These are phyloP conservation scores for Hypoxylon sp. DNA, from an alignment of 2,329 filamentous ascomycete species.

Conservation along the genomic window DNA sequence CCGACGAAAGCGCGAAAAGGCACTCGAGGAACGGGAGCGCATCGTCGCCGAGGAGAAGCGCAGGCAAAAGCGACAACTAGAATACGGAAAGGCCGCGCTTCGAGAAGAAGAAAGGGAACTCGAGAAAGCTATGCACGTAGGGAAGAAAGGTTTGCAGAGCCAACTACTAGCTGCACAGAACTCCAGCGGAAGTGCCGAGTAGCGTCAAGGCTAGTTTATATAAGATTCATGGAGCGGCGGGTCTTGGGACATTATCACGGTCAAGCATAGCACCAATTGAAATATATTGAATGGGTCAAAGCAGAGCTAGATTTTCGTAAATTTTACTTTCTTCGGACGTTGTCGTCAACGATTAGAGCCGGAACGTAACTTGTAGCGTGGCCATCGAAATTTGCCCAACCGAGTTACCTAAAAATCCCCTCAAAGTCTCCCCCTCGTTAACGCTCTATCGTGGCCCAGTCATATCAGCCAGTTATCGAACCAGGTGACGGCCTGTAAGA, in stretches of 20 bases:
- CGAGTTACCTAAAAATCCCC: neutral
- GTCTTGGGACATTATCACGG: neutral
- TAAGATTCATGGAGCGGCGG: neutral
- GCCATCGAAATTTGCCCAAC: neutral
- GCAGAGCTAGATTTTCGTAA: neutral
- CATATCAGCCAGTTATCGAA: conserved; percentile 67
- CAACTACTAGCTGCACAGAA: conserved; percentile 65
- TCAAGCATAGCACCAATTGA: conserved; percentile 1
- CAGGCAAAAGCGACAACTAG: conserved; percentile 71
- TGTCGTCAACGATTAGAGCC: neutral
- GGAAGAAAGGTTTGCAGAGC: conserved; percentile 75
- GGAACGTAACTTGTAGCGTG: neutral
- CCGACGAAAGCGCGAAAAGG: conserved; percentile 73
- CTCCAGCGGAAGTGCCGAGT: conserved; percentile 33
- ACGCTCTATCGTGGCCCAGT: conserved; percentile 16
- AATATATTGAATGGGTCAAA: neutral
- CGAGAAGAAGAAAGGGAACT: conserved; percentile 78
- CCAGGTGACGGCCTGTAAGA: conserved; percentile 83
- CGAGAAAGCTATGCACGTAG: conserved; percentile 77
- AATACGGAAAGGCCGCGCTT: conserved; percentile 72
- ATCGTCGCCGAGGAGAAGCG: conserved; percentile 75
- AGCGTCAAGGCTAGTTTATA: neutral
- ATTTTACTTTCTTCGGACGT: neutral
- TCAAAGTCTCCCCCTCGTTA: conserved; percentile 33
- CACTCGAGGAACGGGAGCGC: conserved; percentile 75